Base-by-base conservation (phyloP, 805 yeast species). In the Lachancea nothofagi region DNA sequence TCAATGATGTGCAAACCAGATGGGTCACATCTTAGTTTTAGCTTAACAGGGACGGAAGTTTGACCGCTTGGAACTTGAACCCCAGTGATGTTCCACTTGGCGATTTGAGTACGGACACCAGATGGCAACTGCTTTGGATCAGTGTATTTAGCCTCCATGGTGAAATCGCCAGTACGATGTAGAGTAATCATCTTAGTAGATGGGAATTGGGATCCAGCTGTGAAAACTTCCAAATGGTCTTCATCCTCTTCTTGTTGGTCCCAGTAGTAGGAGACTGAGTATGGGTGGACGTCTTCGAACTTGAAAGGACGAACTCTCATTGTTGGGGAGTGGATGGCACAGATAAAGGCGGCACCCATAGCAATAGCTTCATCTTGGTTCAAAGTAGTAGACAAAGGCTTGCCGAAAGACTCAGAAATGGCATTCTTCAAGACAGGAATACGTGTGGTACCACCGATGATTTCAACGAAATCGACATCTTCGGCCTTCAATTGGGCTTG, bases 291-390 rank as follows among this genome's bases (percentile, higher is more conserved):
- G 66, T 93, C 99, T 72, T 90, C 96, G 64, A 89, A 93, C 71
- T 90, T 90, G 83, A 93, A 93, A 53, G 96, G 96, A 71, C 97
- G 84, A 39, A 93, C 98, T 72, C 98, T 85, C 58, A 93, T 79
- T 50, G 97, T 89, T 69, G 98, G 98, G 25, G 97, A 90, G 75
- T 89, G 97, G 72, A 88, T 85, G 53, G 98, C 99, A 69, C 98
- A 93, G 60, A 93, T 84, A 70, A 93, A 93, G 35, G 98, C 96
- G 57, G 96, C 95, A 74, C 99, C 99, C 69, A 90, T 86, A 42
- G 98, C 97, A 64, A 90, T 83, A 48, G 98, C 96, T 76, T 93
- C 99, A 64, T 93, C 99, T 72, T 89, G 97, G 77, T 93, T 93
- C 70, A 94, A 78, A 54, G 97, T 94, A 74, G 84, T 83, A 29